These are phyloP conservation scores for Posidonia australis DNA, from an alignment of 106 monocot species.

Conservation along the genomic window DNA sequence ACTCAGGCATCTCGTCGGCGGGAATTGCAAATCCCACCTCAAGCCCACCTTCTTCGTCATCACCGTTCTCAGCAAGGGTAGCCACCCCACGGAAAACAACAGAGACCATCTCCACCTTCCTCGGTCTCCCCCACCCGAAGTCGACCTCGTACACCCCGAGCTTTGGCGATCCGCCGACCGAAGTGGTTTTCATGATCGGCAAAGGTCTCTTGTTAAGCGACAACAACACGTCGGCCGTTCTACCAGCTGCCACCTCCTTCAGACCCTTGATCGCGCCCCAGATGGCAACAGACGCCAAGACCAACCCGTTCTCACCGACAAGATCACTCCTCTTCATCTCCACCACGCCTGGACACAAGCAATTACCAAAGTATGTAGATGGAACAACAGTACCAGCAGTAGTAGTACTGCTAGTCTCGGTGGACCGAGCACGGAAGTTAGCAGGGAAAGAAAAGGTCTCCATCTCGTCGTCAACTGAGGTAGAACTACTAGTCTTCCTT, in stretches of 20 bases:
- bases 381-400: slow-evolving; percentile 8
- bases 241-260: too few species aligned
- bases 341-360: slow-evolving; percentile 20
- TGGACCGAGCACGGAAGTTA: slow-evolving; percentile 26
- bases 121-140: slow-evolving; percentile 19
- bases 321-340: slow-evolving; percentile 18
- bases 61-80: slow-evolving; percentile 33
- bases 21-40: slow-evolving; percentile 49
- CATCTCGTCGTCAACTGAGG: too few species aligned
- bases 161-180: slow-evolving; percentile 16
- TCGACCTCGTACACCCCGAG: slow-evolving; percentile 19
- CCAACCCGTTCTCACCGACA: slow-evolving; percentile 10
- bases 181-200: too few species aligned
- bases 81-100: slow-evolving; percentile 38
- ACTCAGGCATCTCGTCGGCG: slow-evolving; percentile 18
- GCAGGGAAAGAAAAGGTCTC: slow-evolving; percentile 14
- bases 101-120: slow-evolving; percentile 29
- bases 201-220: too few species aligned
- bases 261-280: slow-evolving; percentile 6
- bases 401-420: background rate
- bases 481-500: too few species aligned
- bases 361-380: slow-evolving; percentile 42
- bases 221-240: too few species aligned
- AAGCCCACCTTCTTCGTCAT: slow-evolving; percentile 32
- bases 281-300: slow-evolving; percentile 31